These are phyloP conservation scores for Priceomyces haplophilus DNA, from an alignment of 805 yeast species.

Conservation along the genomic window DNA sequence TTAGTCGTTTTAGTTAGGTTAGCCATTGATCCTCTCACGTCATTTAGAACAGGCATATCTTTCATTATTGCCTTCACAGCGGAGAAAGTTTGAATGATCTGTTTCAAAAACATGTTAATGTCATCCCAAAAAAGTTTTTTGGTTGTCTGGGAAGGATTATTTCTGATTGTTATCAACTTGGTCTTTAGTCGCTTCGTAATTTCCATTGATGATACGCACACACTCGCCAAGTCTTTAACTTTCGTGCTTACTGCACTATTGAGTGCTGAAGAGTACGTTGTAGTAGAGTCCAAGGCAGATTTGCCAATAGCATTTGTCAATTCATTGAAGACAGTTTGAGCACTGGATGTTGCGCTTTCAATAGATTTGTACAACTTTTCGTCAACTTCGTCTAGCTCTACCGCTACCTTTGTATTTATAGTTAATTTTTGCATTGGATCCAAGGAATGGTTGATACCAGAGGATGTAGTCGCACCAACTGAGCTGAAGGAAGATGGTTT, in stretches of 20 bases:
- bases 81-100: slow-evolving; percentile 79
- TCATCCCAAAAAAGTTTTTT: slow-evolving; percentile 80
- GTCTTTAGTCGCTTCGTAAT: slow-evolving; percentile 63
- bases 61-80: slow-evolving; percentile 78
- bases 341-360: slow-evolving; percentile 59
- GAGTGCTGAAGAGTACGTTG: slow-evolving; percentile 19
- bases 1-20: slow-evolving; percentile 83
- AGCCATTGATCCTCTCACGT: slow-evolving; percentile 75
- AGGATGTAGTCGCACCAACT: not conserved
- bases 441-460: slow-evolving; percentile 1
- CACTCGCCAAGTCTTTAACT: slow-evolving; percentile 72
- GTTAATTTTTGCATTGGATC: slow-evolving; percentile 16
- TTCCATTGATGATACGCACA: slow-evolving; percentile 81
- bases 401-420: slow-evolving; percentile 17
- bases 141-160: slow-evolving; percentile 46
- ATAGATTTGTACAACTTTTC: slow-evolving; percentile 64
- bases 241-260: slow-evolving; percentile 52
- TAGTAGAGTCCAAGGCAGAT: slow-evolving; percentile 49
- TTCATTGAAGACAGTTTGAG: slow-evolving; percentile 76
- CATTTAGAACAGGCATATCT: slow-evolving; percentile 77
- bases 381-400: slow-evolving; percentile 50
- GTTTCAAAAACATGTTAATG: slow-evolving; percentile 74
- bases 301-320: slow-evolving; percentile 64
- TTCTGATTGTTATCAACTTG: slow-evolving; percentile 50
- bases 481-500: slow-evolving; percentile 6